phyloP scores from a whole-genome alignment of 345 rosid genomes.

The Arabidopsis suecica region DNA sequence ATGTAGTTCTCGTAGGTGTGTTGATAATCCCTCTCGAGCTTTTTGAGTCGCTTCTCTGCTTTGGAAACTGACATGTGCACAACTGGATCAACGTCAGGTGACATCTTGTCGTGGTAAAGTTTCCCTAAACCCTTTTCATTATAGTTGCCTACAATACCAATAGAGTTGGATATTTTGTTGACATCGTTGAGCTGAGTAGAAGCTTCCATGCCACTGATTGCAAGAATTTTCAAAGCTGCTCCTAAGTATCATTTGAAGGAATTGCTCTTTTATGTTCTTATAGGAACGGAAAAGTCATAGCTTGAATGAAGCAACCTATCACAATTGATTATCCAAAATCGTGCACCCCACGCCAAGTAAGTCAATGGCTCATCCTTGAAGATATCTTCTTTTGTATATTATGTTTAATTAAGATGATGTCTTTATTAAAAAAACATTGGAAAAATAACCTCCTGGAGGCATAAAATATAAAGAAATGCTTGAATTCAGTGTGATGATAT shows the following conservation, averaged over 20 bases:
- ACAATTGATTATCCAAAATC: background rate
- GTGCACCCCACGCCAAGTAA: conserved; percentile 32
- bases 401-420: background rate
- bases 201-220: conserved; percentile 9
- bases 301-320: background rate
- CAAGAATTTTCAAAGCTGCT: background rate
- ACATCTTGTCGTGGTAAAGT: background rate
- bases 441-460: background rate
- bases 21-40: conserved; percentile 24
- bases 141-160: background rate
- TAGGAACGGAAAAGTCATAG: background rate
- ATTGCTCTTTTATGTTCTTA: background rate
- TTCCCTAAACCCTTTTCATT: background rate
- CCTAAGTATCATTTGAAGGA: background rate
- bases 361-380: conserved; percentile 5
- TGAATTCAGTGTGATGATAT: background rate
- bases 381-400: background rate
- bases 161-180: background rate
- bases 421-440: background rate
- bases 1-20: background rate
- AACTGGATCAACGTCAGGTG: background rate
- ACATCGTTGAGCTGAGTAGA: background rate
- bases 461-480: background rate
- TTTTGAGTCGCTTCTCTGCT: conserved; percentile 12
- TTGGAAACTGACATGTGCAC: conserved; percentile 1